Evolutionary conservation across 73 alveolate species (phyloP).

Genomic region (Paraurostyla sp.): DNA sequence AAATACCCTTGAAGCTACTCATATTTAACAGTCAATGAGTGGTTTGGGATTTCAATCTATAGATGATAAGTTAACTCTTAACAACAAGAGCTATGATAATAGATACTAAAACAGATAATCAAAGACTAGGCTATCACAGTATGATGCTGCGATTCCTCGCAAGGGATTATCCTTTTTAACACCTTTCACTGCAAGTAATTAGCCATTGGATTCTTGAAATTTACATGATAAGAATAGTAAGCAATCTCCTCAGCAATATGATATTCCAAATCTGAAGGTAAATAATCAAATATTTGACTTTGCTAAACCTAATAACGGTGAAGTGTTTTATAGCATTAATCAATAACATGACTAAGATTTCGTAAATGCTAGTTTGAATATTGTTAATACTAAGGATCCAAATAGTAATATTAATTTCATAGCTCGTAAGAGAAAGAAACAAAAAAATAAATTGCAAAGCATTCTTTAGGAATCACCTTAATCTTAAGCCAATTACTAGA

Average conservation of each 20-base stretch:
- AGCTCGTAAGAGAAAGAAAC: not conserved
- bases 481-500: too few species aligned
- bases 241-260: too few species aligned
- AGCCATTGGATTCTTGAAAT: not conserved
- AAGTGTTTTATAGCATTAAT: constrained; percentile 23
- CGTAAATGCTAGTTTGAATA: constrained; percentile 9
- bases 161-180: not conserved
- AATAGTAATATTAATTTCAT: constrained; percentile 2
- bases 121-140: not conserved
- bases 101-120: not conserved
- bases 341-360: not conserved
- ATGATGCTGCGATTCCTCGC: not conserved
- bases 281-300: not conserved
- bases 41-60: not conserved
- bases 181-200: not conserved
- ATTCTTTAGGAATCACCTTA: too few species aligned
- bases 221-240: not conserved
- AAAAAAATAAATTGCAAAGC: not conserved
- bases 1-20: too few species aligned
- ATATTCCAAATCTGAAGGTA: not conserved
- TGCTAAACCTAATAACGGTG: not conserved
- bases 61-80: not conserved
- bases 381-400: not conserved
- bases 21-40: too few species aligned
- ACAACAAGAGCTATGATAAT: not conserved